A percentile compares a stretch with the other conserved stretches of the same genome.
These are phyloP conservation scores for Phaeolepiota aurea DNA, from an alignment of 768 basidiomycete species.

Conservation along the genomic window DNA sequence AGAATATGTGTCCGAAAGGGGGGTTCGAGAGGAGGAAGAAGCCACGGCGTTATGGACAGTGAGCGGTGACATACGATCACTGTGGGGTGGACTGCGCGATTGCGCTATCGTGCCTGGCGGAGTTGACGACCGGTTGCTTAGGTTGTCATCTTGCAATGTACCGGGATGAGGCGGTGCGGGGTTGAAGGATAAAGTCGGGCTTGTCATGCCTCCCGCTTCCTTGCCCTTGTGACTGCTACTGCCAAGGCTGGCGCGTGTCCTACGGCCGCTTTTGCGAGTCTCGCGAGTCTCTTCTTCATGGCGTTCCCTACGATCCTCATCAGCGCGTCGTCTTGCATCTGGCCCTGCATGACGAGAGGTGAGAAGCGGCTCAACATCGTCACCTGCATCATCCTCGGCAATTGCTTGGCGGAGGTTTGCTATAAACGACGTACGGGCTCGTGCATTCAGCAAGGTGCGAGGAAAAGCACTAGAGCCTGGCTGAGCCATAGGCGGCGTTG, in stretches of 20 bases:
- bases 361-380: constrained; percentile 36
- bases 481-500: constrained; percentile 16
- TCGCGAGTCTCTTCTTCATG: constrained; percentile 40
- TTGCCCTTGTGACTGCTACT: constrained; percentile 28
- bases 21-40: constrained; percentile 9
- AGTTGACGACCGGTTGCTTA: constrained; percentile 17
- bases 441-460: constrained; percentile 33
- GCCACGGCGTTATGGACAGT: constrained; percentile 10
- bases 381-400: constrained; percentile 34
- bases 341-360: constrained; percentile 38
- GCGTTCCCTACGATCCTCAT: constrained; percentile 31
- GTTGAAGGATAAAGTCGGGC: constrained; percentile 3
- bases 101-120: constrained; percentile 35
- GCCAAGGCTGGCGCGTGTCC: constrained; percentile 7
- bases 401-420: constrained; percentile 40
- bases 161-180: constrained; percentile 2
- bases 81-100: constrained; percentile 26
- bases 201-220: constrained; percentile 11
- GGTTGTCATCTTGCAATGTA: constrained; percentile 5
- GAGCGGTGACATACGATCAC: constrained; percentile 13
- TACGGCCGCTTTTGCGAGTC: constrained; percentile 17
- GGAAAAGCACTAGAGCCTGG: constrained; percentile 40
- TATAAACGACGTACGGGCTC: constrained; percentile 35
- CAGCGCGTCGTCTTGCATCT: constrained; percentile 31
- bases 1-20: constrained; percentile 8